Conservation (phyloP, 495 filamentous ascomycete genomes). For the Neurospora sp. region DNA sequence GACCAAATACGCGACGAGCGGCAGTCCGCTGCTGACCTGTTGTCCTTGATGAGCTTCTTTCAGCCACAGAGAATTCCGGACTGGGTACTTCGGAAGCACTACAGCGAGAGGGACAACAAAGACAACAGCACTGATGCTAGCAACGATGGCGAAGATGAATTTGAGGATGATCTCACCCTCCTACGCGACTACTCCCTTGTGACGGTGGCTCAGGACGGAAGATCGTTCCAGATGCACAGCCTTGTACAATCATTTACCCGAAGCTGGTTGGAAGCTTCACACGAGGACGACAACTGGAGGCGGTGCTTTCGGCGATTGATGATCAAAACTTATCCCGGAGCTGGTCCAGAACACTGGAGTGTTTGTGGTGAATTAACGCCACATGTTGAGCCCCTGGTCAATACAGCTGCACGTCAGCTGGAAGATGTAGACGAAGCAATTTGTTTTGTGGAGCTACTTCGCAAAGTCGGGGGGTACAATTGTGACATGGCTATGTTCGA, state of each 20-base stretch:
- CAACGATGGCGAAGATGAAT: neutral
- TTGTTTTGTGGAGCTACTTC: too few species aligned
- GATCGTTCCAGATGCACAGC: neutral
- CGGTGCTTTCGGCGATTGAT: neutral
- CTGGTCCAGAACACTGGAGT: neutral
- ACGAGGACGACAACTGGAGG: neutral
- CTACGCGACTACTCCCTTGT: neutral
- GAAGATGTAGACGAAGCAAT: too few species aligned
- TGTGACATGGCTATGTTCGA: too few species aligned
- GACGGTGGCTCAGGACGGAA: neutral
- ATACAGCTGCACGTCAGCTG: neutral
- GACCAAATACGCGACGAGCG: conserved; percentile 14
- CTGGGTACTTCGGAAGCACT: neutral
- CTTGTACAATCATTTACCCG: neutral
- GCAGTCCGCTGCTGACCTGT: conserved; percentile 23
- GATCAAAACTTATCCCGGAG: too few species aligned
- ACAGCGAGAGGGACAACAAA: neutral
- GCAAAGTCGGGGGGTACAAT: too few species aligned
- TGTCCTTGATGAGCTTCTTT: conserved; percentile 28
- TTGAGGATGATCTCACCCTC: neutral
- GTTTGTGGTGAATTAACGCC: neutral
- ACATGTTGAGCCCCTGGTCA: neutral
- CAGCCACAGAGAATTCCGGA: conserved; percentile 26
- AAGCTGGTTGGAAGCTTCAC: neutral
- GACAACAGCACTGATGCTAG: rapidly evolving